Evolutionary conservation across 2,329 filamentous ascomycete genomes (phyloP), one percentile per base, ranked within the genome.

Genomic region (Claviceps sp.): DNA sequence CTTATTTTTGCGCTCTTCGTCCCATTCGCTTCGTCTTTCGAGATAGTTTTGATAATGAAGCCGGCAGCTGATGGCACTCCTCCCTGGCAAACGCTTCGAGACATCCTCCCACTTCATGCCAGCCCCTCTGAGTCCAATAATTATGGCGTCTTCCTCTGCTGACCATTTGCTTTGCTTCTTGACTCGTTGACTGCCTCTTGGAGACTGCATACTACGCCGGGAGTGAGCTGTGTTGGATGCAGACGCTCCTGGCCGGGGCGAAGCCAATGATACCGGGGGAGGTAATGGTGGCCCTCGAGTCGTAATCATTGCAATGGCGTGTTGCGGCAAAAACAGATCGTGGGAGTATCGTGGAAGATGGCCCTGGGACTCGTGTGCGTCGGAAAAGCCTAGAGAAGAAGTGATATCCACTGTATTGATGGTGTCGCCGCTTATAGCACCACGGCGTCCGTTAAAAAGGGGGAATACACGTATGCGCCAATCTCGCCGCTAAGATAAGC

Each of bases 21-120:
- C 89, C 90, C 91, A 97, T 65, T 95, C 88, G 61, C 87, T 89
- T 52, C 89, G 79, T 62, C 89, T 80, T 68, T 98, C 93, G 50
- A 96, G 79, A 65, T 97, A 97, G 66, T 98, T 98, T 62, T 97
- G 91, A 67, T 96, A 97, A 64, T 95, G 89, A 49, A 97, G 76
- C 44, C 91, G 83, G 68, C 91, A 97, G 60, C 89, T 95, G 62
- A 96, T 96, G 52, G 89, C 85, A 68, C 89, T 96, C 60, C 93
- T 81, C 55, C 91, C 91, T 2, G 89, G 90, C 48, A 97, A 73
- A 51, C 85, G 80, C 71, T 91, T 94, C 55, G 88, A 94, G 61
- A 97, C 96, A 67, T 97, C 91, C 64, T 97, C 91, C 93, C 91
- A 97, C 66, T 97, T 97, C 88, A 96, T 95, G 8, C 88, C 87